Base-by-base conservation (phyloP, 768 basidiomycete species). In the Favolaschia claudopus region DNA sequence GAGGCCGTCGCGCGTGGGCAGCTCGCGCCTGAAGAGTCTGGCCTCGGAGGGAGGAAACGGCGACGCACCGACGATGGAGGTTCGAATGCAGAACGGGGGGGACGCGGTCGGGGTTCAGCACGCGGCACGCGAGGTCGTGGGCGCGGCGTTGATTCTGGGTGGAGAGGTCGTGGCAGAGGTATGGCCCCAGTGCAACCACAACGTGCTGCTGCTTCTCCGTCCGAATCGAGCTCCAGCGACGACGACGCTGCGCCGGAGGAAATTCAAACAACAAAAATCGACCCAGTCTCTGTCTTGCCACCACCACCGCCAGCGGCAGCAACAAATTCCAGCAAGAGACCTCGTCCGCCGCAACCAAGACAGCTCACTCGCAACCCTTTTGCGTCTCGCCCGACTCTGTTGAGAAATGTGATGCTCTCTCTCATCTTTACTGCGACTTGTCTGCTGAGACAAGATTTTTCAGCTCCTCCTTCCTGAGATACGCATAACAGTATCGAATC, bases 381-480 rank as follows among this genome's bases (percentile, higher is more conserved):
- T 64, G 82, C 80, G 33, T 77, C 85, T 24, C 82, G 89, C 19
- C 83, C 90, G 7, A 86, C 87, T 15, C 79, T 97, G 19, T 76
- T 97, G 54, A 89, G 90, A 59, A 94, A 89, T 66, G 95, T 95
- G 72, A 70, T 86, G 74, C 10, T 46, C 27, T 15, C 27, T 43
- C 40, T 39, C 31, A 25, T 48, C 48, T 19, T 17, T 33, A 36
- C n/a, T 45, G 38, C 15, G 42, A 5, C n/a, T n/a, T 22, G 47
- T 14, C 44, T 20, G 17, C 47, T 69, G 42, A 66, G 22, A 22
- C 36, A 45, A 24, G 15, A 29, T 22, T 52, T 29, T 49, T 27
- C 66, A 95, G 92, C 77, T 97, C 13, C 81, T 97, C 5, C 77
- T 89, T 19, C 92, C 90, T 13, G 95, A 96, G 70, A 95, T 96